Base-by-base conservation (phyloP, 805 yeast species). In the Metschnikowia lunata region DNA sequence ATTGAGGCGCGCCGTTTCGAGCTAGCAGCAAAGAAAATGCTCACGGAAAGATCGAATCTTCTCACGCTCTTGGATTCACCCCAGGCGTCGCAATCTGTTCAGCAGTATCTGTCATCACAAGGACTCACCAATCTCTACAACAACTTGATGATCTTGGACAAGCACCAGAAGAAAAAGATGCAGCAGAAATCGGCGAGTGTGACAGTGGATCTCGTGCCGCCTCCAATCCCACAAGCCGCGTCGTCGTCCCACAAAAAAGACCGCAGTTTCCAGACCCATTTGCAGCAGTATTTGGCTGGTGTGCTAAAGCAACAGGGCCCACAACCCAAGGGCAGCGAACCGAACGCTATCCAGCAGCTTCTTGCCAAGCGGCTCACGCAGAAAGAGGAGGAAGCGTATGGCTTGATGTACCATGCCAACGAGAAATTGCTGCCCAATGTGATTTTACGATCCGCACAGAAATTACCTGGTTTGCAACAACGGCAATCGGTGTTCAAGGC, bases 1-100 rank as follows among this genome's bases (percentile, higher is more conserved):
- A 82, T 91, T 28, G 99, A 93, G 61, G 95, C 97, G 2, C 78
- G 95, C 39, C 82, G 91, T 51, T 87, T 93, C 50, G 98, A 93
- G 59, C 78, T 88, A 45, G 87, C 95, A 2, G 95, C 97, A 0
- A 90, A 88, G 68, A 85, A 87, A 62, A 85, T 91, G 73, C 74
- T 89, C 42, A 68, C 74, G 38, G 99, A 93, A 61, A 75, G 99
- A 52, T 83, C 88, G 2, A 82, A 85, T 39, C 63, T 93, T 30
- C 67, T 93, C 36, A 80, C 85, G 23, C 68, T 90, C 27, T 71
- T 93, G 45, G 98, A 93, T 58, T 83, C 96, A 1, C 97, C 98
- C 1, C 90, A 85, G 56, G 60, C 78, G 0, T 79, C 89, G 1
- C 88, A 83, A 39, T 74, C 88, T 3, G 82, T 87, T 18, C 79